phyloP scores from a whole-genome alignment of 78 protist species.

The Polysphondylium violaceum region DNA sequence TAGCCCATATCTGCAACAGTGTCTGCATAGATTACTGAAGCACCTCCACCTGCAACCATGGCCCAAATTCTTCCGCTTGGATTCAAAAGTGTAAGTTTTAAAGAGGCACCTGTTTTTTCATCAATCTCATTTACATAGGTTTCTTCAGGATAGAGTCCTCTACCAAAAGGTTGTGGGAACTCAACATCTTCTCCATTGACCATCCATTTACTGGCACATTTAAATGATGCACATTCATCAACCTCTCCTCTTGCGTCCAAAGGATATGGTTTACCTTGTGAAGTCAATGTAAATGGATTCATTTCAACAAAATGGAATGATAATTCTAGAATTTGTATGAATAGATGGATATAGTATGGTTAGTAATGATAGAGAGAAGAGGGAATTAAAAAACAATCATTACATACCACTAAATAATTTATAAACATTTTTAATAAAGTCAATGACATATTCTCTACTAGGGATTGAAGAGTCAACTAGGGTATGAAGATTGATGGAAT shows the following conservation, averaged over 20 bases:
- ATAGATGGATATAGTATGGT: background rate
- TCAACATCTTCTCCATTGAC: constrained; percentile 81
- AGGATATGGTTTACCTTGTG: constrained; percentile 73
- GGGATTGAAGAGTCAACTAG: background rate
- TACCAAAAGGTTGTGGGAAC: constrained; percentile 93
- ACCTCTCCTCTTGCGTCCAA: constrained; percentile 88
- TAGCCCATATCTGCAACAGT: constrained; percentile 90
- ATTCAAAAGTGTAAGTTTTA: constrained; percentile 94
- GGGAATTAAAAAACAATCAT: too few species aligned
- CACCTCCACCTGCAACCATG: constrained; percentile 99
- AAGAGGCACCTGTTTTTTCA: constrained; percentile 94
- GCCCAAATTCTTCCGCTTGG: constrained; percentile 95
- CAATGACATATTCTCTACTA: constrained; percentile 46
- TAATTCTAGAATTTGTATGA: constrained; percentile 59
- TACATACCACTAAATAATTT: constrained; percentile 50
- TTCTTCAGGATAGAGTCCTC: constrained; percentile 84
- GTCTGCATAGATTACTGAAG: constrained; percentile 96
- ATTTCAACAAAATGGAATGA: constrained; percentile 88
- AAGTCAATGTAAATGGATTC: constrained; percentile 87
- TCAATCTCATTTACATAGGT: constrained; percentile 88
- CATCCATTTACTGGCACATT: constrained; percentile 70
- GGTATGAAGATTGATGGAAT: constrained; percentile 22
- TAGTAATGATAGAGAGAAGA: too few species aligned
- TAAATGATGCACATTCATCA: constrained; percentile 87
- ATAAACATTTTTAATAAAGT: constrained; percentile 66